These are phyloP conservation scores for Neonectria neomacrospora DNA, from an alignment of 2,329 filamentous ascomycete genomes.

Conservation along the genomic window DNA sequence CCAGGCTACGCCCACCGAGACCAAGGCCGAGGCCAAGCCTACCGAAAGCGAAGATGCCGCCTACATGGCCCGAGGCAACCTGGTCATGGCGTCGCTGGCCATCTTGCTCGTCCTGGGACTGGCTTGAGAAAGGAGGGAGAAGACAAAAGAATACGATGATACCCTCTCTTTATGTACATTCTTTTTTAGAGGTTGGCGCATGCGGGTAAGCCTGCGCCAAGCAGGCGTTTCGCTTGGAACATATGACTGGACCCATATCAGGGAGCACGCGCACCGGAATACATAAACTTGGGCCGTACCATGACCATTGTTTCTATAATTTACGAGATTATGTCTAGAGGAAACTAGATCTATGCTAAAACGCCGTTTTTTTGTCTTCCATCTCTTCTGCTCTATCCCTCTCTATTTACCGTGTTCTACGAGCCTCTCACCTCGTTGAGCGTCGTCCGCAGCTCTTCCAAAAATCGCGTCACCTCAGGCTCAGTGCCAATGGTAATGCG, in stretches of 20 bases:
- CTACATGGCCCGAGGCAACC: slow-evolving; percentile 25
- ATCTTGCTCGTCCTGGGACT: slow-evolving; percentile 36
- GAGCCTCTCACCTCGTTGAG: slow-evolving; percentile 57
- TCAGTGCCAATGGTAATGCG: slow-evolving; percentile 94
- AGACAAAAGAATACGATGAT: slow-evolving; percentile 5
- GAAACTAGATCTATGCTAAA: slow-evolving; percentile 36
- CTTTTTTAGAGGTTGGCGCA: slow-evolving; percentile 33
- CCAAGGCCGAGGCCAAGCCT: slow-evolving; percentile 24
- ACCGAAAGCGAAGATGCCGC: slow-evolving; percentile 39
- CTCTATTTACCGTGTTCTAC: slow-evolving; percentile 17
- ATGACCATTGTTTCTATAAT: slow-evolving; percentile 40
- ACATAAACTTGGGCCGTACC: slow-evolving; percentile 31
- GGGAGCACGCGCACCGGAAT: slow-evolving; percentile 25
- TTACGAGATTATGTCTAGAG: slow-evolving; percentile 42
- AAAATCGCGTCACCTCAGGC: slow-evolving; percentile 81
- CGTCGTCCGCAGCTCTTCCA: slow-evolving; percentile 71
- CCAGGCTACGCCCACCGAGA: slow-evolving; percentile 17
- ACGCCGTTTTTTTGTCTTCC: slow-evolving; percentile 33
- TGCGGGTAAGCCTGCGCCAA: slow-evolving; percentile 29
- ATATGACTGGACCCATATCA: slow-evolving; percentile 14
- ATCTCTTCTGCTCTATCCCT: slow-evolving; percentile 8
- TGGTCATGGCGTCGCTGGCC: slow-evolving; percentile 35
- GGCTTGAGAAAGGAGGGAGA: slow-evolving; percentile 9
- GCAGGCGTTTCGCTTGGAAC: slow-evolving; percentile 29
- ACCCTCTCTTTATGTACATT: slow-evolving; percentile 24